Evolutionary conservation across 208 protist genomes (phyloP).

Genomic region (Acanthamoeba culbertsoni): DNA sequence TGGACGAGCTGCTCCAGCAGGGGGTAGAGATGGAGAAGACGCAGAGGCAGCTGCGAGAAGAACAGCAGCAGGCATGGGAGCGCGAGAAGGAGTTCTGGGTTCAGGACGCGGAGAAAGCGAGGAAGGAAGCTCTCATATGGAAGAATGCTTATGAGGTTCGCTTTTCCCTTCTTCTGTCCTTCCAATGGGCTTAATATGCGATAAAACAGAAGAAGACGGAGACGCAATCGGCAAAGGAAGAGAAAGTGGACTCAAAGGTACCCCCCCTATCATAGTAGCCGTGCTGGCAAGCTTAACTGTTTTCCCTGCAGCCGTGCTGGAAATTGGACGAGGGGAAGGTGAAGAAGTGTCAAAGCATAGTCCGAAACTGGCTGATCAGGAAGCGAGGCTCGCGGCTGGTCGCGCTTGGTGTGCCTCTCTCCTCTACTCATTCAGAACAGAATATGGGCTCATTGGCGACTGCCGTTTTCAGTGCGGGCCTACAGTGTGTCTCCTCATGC

Average conservation of each 20-base stretch:
- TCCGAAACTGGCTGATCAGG: background rate
- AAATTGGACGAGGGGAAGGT: background rate
- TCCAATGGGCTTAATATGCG: too few relatives aligned
- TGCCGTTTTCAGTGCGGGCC: background rate
- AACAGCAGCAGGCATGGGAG: background rate
- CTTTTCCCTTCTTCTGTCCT: too few relatives aligned
- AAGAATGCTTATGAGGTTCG: background rate
- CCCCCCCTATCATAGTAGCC: background rate
- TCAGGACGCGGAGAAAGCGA: background rate
- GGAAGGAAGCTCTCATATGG: background rate
- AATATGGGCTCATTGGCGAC: background rate
- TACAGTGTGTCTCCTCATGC: background rate
- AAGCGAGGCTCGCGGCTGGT: background rate
- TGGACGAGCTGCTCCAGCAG: background rate
- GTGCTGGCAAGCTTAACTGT: background rate
- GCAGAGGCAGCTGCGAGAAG: background rate
- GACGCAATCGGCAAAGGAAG: too few relatives aligned
- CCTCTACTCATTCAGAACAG: background rate
- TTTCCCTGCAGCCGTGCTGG: background rate
- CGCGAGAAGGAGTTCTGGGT: constrained; percentile 20
- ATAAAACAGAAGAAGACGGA: too few relatives aligned
- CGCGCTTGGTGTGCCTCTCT: background rate
- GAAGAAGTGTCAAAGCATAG: background rate
- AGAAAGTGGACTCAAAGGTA: too few relatives aligned
- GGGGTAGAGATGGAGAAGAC: background rate